Evolutionary conservation across 768 basidiomycete species (phyloP).

Genomic region (Pleurotus eryngii): DNA sequence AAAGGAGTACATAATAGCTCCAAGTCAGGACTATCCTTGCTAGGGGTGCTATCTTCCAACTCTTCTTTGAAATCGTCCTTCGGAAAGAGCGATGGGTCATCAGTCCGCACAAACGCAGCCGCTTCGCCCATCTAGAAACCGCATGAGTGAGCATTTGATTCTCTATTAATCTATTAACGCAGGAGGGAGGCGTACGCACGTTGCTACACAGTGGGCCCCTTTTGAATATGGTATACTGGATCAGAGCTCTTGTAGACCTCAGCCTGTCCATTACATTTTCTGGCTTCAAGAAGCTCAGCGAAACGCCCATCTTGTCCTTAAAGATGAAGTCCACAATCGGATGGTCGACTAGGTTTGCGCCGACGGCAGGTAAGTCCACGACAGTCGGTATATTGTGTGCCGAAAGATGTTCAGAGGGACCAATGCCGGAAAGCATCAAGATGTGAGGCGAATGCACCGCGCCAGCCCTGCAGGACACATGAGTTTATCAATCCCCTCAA

Average conservation of each 20-base stretch:
- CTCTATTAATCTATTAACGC: too few species aligned
- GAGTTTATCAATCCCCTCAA: not conserved
- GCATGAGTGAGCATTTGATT: too few species aligned
- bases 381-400: slow-evolving; percentile 52
- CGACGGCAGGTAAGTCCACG: slow-evolving; percentile 69
- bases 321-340: slow-evolving; percentile 51
- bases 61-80: slow-evolving; percentile 29
- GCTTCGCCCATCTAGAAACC: slow-evolving; percentile 43
- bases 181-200: slow-evolving; percentile 28
- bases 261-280: slow-evolving; percentile 20
- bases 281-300: slow-evolving; percentile 39
- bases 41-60: slow-evolving; percentile 43
- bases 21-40: slow-evolving; percentile 42
- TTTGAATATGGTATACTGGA: slow-evolving; percentile 40
- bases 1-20: slow-evolving; percentile 43
- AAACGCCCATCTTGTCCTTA: slow-evolving; percentile 45
- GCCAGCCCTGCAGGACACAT: slow-evolving; percentile 41
- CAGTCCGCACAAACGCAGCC: slow-evolving; percentile 56
- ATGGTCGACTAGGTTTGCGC: slow-evolving; percentile 75
- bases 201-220: slow-evolving; percentile 55
- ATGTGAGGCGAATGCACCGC: slow-evolving; percentile 67
- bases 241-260: slow-evolving; percentile 27
- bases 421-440: slow-evolving; percentile 76
- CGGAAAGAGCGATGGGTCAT: slow-evolving; percentile 49
- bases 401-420: slow-evolving; percentile 58